These are phyloP conservation scores for Ganoderma resinaceum DNA, from an alignment of 1,284 basidiomycete genomes.

Conservation along the genomic window DNA sequence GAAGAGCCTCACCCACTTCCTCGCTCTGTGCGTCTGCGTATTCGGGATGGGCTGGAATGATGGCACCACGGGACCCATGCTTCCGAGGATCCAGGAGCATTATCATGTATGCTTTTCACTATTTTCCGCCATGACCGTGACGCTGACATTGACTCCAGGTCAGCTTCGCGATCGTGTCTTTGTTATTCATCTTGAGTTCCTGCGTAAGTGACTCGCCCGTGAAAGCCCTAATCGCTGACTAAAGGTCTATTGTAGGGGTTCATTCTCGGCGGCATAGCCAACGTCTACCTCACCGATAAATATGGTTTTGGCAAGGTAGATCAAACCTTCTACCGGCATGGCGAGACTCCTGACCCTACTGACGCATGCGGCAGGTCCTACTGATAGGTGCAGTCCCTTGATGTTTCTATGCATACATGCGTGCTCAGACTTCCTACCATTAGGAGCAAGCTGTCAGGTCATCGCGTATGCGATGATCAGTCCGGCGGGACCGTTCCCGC, in stretches of 20 bases:
- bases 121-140: too few relatives aligned
- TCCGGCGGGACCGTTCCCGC: constrained; percentile 70
- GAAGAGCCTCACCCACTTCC: constrained; percentile 40
- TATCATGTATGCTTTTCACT: too few relatives aligned
- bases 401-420: too few relatives aligned
- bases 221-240: too few relatives aligned
- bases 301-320: constrained; percentile 67
- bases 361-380: background rate
- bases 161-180: constrained; percentile 53
- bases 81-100: constrained; percentile 60
- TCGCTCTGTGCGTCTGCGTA: constrained; percentile 44
- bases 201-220: too few relatives aligned
- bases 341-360: too few relatives aligned
- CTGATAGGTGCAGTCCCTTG: too few relatives aligned
- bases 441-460: too few relatives aligned
- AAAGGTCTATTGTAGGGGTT: too few relatives aligned
- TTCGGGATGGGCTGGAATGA: constrained; percentile 66
- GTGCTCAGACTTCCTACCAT: too few relatives aligned
- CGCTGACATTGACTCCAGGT: too few relatives aligned
- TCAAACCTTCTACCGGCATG: too few relatives aligned
- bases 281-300: constrained; percentile 61
- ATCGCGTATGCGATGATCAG: constrained; percentile 54
- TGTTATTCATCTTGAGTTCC: constrained; percentile 55
- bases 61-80: constrained; percentile 59
- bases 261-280: constrained; percentile 59